Conservation (phyloP, 345 rosid genomes). For the Physaria fendleri region DNA sequence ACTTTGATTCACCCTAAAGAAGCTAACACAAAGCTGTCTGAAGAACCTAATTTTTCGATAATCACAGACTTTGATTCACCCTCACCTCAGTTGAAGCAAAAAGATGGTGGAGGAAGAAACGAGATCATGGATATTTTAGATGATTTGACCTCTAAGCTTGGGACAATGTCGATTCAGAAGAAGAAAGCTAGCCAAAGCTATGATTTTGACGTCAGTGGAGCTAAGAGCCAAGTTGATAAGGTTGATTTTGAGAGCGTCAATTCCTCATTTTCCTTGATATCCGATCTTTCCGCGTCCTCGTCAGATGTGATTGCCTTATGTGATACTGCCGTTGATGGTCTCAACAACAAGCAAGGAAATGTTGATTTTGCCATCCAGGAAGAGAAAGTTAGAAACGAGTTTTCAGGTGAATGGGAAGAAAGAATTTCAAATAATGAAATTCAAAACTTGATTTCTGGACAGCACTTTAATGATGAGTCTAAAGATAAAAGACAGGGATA, state of each 20-base stretch:
- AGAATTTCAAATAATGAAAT: conserved; percentile 17
- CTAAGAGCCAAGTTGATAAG: background rate
- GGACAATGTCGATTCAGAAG: conserved; percentile 67
- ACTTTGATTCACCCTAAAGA: conserved; percentile 58
- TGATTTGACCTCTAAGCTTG: conserved; percentile 69
- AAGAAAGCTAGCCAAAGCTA: conserved; percentile 24
- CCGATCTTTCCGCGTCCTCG: conserved; percentile 22
- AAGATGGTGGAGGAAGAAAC: conserved; percentile 21
- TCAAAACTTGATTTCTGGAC: conserved; percentile 19
- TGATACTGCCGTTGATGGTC: conserved; percentile 13
- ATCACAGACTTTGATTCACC: conserved; percentile 72
- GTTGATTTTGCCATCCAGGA: conserved; percentile 15
- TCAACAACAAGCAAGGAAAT: conserved; percentile 17
- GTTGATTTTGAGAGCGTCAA: conserved; percentile 39
- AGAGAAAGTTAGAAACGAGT: conserved; percentile 5
- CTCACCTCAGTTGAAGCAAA: conserved; percentile 27
- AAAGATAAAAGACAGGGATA: conserved; percentile 17
- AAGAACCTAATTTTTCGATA: conserved; percentile 36
- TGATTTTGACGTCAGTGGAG: conserved; percentile 4
- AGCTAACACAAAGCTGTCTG: conserved; percentile 14
- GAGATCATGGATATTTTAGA: conserved; percentile 78
- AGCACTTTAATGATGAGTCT: conserved; percentile 27
- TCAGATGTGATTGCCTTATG: conserved; percentile 6
- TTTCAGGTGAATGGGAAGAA: conserved; percentile 10
- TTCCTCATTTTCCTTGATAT: conserved; percentile 40